Evolutionary conservation across 1,284 basidiomycete genomes (phyloP).

Genomic region (Leccinum fallax): DNA sequence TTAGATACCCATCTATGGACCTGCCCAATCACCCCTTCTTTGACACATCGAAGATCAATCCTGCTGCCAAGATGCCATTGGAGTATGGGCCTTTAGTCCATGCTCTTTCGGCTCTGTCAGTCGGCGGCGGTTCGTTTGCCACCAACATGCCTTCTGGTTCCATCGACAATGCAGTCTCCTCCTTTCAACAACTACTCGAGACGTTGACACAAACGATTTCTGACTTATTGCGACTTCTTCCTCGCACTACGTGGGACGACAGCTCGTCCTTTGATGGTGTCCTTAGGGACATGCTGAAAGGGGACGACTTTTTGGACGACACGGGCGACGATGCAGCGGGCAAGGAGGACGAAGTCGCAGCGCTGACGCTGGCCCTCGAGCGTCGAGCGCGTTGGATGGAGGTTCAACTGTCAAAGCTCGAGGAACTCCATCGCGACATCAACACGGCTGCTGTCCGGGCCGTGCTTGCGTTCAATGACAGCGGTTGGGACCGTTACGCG

Average conservation of each 20-base stretch:
- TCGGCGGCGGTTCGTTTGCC: conserved; percentile 82
- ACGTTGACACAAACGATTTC: conserved; percentile 86
- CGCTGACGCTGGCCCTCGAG: conserved; percentile 78
- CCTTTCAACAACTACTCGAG: conserved; percentile 82
- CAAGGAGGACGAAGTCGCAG: conserved; percentile 78
- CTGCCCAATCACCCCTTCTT: conserved; percentile 73
- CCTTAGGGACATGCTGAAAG: conserved; percentile 81
- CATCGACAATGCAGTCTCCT: conserved; percentile 82
- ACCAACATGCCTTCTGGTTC: conserved; percentile 79
- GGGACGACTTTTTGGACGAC: conserved; percentile 80
- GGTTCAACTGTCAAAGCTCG: conserved; percentile 80
- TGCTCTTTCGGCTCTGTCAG: conserved; percentile 79
- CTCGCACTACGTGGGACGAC: conserved; percentile 84
- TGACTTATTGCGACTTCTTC: conserved; percentile 76
- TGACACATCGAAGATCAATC: conserved; percentile 66
- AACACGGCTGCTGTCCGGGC: conserved; percentile 82
- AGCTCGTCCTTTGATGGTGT: conserved; percentile 85
- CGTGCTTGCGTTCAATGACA: conserved; percentile 79
- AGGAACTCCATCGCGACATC: conserved; percentile 83
- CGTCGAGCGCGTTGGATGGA: conserved; percentile 88
- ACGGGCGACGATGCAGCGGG: conserved; percentile 60
- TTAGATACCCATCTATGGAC: conserved; percentile 62
- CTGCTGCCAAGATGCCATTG: conserved; percentile 71
- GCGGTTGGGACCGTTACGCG: conserved; percentile 74
- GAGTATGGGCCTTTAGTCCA: conserved; percentile 82